Percentiles rank a stretch among this genome's conserved stretches.
These are phyloP conservation scores for Pichia norvegensis DNA, from an alignment of 1,139 yeast genomes.

Conservation along the genomic window DNA sequence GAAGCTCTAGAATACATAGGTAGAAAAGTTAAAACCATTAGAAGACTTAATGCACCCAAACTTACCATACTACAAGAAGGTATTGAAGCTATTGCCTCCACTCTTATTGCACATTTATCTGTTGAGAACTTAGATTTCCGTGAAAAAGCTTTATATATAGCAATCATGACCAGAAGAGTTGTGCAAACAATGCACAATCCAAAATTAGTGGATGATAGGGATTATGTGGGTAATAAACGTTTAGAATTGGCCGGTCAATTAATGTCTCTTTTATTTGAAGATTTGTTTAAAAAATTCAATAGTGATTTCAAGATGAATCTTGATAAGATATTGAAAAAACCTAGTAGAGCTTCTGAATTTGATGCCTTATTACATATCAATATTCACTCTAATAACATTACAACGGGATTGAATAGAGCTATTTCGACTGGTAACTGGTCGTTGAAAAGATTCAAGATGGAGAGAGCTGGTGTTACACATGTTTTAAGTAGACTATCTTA, in stretches of 20 bases:
- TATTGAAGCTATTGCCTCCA: conserved; percentile 93
- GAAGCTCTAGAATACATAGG: conserved; percentile 93
- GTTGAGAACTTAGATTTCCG: conserved; percentile 79
- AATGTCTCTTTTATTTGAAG: conserved; percentile 91
- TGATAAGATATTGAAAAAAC: conserved; percentile 88
- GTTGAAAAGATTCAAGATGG: conserved; percentile 97
- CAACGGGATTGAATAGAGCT: conserved; percentile 92
- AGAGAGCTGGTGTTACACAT: conserved; percentile 98
- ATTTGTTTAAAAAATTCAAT: conserved; percentile 91
- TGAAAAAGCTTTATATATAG: conserved; percentile 89
- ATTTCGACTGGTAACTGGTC: conserved; percentile 99
- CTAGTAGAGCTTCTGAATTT: conserved; percentile 90
- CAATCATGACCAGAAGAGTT: conserved; percentile 94
- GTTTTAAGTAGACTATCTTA: conserved; percentile 85
- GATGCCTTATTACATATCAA: conserved; percentile 86
- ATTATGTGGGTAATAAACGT: conserved; percentile 96
- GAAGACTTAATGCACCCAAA: conserved; percentile 80
- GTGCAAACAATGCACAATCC: conserved; percentile 94
- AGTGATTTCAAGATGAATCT: conserved; percentile 88
- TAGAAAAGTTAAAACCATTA: conserved; percentile 79
- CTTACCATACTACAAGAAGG: conserved; percentile 85
- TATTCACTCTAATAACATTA: conserved; percentile 85
- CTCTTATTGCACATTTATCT: conserved; percentile 90
- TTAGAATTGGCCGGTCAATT: conserved; percentile 95
- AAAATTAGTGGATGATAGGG: conserved; percentile 93